Evolutionary conservation across 1,139 yeast species (phyloP).

Genomic region (Oligophagozyma castellii): DNA sequence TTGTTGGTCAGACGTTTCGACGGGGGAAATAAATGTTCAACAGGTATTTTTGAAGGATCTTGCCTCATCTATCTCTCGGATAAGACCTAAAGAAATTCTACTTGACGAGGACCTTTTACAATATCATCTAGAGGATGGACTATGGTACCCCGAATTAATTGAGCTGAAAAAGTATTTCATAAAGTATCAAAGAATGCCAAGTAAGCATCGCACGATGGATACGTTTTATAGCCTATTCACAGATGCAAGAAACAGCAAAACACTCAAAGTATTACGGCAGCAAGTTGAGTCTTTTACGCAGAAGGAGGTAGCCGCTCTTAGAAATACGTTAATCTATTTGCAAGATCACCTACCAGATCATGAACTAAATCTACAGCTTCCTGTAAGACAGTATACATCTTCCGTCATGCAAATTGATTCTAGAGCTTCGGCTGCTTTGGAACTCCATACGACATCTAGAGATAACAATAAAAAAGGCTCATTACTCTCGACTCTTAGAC

Average conservation of each 20-base stretch:
- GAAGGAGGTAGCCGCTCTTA: constrained; percentile 39
- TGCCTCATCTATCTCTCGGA: constrained; percentile 25
- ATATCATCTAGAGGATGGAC: constrained; percentile 29
- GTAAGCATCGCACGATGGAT: constrained; percentile 24
- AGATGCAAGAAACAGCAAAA: constrained; percentile 12
- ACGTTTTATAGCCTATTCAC: constrained; percentile 24
- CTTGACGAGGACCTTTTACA: constrained; percentile 21
- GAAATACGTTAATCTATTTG: constrained; percentile 43
- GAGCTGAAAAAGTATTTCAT: constrained; percentile 51
- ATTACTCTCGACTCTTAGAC: constrained; percentile 46
- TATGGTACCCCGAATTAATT: constrained; percentile 45
- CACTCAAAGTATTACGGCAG: constrained; percentile 15
- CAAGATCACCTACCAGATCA: constrained; percentile 43
- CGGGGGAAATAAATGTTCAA: constrained; percentile 62
- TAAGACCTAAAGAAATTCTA: constrained; percentile 27
- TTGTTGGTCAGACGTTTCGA: constrained; percentile 81
- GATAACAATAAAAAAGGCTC: constrained; percentile 58
- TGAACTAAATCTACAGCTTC: constrained; percentile 36
- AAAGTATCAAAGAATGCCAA: constrained; percentile 35
- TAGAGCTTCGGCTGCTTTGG: constrained; percentile 71
- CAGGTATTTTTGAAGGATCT: constrained; percentile 22
- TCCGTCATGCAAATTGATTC: constrained; percentile 67
- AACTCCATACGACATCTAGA: constrained; percentile 43
- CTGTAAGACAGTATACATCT: constrained; percentile 35
- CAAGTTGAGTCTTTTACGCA: constrained; percentile 23